Percentiles rank a stretch among this genome's conserved stretches.
Conservation (phyloP, 179 eudicot species). For the Dionaea muscipula region DNA sequence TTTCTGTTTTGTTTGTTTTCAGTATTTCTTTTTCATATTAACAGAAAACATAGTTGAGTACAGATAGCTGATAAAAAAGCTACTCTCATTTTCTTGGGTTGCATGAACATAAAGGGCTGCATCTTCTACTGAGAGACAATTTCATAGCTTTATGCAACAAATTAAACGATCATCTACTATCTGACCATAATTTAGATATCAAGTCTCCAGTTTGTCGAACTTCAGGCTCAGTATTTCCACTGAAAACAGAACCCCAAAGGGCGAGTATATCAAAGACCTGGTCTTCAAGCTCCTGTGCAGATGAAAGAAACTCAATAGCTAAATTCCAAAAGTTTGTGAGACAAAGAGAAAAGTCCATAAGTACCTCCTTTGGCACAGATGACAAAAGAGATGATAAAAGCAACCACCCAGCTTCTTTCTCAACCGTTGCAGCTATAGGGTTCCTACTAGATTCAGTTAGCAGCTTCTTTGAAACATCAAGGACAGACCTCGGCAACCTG, state of each 20-base stretch:
- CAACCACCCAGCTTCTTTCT: slow-evolving; percentile 88
- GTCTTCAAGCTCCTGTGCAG: slow-evolving; percentile 75
- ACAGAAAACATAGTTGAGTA: no score
- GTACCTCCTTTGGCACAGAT: slow-evolving; percentile 84
- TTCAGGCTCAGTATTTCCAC: slow-evolving; percentile 48
- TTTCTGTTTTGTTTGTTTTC: no score
- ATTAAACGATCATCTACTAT: neutral
- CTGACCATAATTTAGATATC: slow-evolving; percentile 55
- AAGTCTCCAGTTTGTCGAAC: slow-evolving; percentile 44
- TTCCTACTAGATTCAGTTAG: slow-evolving; percentile 58
- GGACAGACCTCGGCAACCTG: slow-evolving; percentile 87
- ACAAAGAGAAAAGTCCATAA: slow-evolving; percentile 8
- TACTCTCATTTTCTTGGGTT: no score
- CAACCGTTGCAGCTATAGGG: slow-evolving; percentile 56
- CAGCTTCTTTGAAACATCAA: slow-evolving; percentile 80
- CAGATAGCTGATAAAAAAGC: no score
- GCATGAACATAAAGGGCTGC: no score
- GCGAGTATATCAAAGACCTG: slow-evolving; percentile 92
- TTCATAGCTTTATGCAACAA: no score
- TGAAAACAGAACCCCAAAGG: slow-evolving; percentile 73
- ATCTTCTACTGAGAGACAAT: no score
- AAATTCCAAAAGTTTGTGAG: slow-evolving; percentile 4
- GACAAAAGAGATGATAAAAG: slow-evolving; percentile 77
- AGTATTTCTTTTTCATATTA: no score
- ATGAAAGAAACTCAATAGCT: slow-evolving; percentile 13